Conservation (phyloP, 345 rosid species). For the Eutrema heterophyllum region DNA sequence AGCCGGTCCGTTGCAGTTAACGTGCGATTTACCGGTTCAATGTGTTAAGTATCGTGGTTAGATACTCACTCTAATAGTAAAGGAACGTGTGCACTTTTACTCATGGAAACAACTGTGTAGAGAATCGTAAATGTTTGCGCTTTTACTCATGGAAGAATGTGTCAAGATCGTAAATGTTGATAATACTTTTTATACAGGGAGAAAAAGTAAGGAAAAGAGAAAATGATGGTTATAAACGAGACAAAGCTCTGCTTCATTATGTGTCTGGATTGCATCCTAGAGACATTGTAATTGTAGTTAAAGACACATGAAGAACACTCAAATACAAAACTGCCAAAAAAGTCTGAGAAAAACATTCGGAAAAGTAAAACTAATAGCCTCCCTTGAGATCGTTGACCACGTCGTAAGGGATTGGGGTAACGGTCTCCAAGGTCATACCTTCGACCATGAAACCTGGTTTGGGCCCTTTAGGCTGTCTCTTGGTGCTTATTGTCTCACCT, state of each 20-base stretch:
- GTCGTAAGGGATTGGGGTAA: slow-evolving; percentile 80
- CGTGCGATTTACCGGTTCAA: background rate
- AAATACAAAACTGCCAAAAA: background rate
- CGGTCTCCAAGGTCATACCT: slow-evolving; percentile 73
- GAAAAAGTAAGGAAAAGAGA: background rate
- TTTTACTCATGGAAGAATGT: background rate
- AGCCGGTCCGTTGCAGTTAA: background rate
- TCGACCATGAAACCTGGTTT: slow-evolving; percentile 89
- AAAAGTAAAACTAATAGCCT: slow-evolving; percentile 44
- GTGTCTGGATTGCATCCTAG: background rate
- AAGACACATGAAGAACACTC: background rate
- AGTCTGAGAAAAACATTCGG: background rate
- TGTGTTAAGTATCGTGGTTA: background rate
- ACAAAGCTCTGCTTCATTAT: background rate
- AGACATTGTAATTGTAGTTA: background rate
- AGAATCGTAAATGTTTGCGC: background rate
- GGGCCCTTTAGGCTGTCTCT: slow-evolving; percentile 75
- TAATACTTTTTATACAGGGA: background rate
- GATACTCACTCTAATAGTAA: background rate
- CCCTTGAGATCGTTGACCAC: slow-evolving; percentile 90
- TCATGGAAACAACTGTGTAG: background rate
- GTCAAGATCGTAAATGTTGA: background rate
- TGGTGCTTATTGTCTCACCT: slow-evolving; percentile 69
- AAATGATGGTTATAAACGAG: background rate
- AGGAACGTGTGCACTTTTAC: background rate